Evolutionary conservation across 2,329 filamentous ascomycete species (phyloP), one percentile per base, ranked within the genome.

Genomic region (Piedraia hortae): DNA sequence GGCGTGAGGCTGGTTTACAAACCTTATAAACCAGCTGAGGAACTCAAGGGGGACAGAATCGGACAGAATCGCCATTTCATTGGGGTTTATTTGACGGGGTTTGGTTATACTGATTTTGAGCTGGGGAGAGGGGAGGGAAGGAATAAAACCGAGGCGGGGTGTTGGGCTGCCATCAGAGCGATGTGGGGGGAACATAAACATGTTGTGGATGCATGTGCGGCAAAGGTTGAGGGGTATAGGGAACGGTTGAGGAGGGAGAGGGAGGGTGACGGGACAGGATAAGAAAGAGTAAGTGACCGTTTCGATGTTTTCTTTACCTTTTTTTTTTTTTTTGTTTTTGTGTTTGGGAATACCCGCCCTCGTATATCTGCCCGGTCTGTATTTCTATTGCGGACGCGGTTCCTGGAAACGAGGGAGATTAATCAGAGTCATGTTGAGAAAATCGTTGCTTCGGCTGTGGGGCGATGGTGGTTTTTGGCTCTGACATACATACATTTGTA

Each of bases 141-240:
- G 29, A 62, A 56, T 24, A 77, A 77, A 45, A 62, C 59, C 25
- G 66, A 74, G 25, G 73, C 71, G 1, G 66, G 65, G 0, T 49
- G 58, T 8, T 64, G 59, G 31, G 72, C 72, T 1, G 73, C 73
- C 1, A 44, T 49, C 18, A 49, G 52, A 31, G 69, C 67, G 1
- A 35, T 80, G 38, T 21, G 33, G 24, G 48, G 54, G 18, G 66
- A 35, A 19, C 29, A 19, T 5, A 40, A 36, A 26, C 27, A 20
- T 1, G 17, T 42, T 11, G 31, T 44, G 5, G 16, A 17, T 7
- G 16, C 7, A 10, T 17, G 16, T 17, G 16, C 16, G 7, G 16
- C 16, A 17, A 17, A 17, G 16, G 7, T 17, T 7, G 16, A 17
- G 16, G 16, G 7, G 16, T 7, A 7, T 10, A 17, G 16, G 16